phyloP scores from a whole-genome alignment of 495 filamentous ascomycete genomes.

The Penicillium bovifimosum region DNA sequence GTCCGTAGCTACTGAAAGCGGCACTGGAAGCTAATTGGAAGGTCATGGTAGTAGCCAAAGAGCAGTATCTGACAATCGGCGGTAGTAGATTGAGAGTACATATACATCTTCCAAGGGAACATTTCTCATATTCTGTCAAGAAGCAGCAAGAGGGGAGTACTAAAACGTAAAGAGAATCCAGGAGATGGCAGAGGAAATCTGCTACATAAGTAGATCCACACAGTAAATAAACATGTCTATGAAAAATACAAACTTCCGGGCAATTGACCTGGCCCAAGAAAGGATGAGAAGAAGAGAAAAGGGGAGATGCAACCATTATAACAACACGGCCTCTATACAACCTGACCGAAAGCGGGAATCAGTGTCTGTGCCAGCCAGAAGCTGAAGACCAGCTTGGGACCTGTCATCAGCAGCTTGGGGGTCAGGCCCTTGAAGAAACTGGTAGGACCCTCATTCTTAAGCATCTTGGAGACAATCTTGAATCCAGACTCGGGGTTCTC shows the following conservation, averaged over 20 bases:
- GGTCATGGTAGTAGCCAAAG: no score
- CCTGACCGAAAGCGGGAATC: conserved; percentile 65
- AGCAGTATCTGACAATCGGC: no score
- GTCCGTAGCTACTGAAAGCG: no score
- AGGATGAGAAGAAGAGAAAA: neutral
- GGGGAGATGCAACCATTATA: conserved; percentile 5
- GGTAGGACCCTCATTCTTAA: conserved; percentile 73
- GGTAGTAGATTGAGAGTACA: no score
- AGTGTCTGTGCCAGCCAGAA: conserved; percentile 98
- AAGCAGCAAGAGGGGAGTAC: no score
- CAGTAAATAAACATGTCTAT: conserved; percentile 12
- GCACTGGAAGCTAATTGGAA: no score
- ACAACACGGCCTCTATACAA: conserved; percentile 38
- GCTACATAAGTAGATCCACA: conserved; percentile 3
- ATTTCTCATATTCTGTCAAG: no score
- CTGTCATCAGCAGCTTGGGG: conserved; percentile 97
- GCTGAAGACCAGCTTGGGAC: conserved; percentile 96
- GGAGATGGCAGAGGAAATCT: neutral
- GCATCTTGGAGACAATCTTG: conserved; percentile 85
- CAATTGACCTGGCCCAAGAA: neutral
- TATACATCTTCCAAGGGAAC: no score
- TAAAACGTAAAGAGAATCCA: no score
- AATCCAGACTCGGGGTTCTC: conserved; percentile 94
- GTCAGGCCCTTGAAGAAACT: conserved; percentile 97
- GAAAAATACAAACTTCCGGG: conserved; percentile 10